A percentile compares a stretch with the other conserved stretches of the same genome.
phyloP scores from a whole-genome alignment of 2,329 filamentous ascomycete genomes.

The Pestalotiopsis sp. region DNA sequence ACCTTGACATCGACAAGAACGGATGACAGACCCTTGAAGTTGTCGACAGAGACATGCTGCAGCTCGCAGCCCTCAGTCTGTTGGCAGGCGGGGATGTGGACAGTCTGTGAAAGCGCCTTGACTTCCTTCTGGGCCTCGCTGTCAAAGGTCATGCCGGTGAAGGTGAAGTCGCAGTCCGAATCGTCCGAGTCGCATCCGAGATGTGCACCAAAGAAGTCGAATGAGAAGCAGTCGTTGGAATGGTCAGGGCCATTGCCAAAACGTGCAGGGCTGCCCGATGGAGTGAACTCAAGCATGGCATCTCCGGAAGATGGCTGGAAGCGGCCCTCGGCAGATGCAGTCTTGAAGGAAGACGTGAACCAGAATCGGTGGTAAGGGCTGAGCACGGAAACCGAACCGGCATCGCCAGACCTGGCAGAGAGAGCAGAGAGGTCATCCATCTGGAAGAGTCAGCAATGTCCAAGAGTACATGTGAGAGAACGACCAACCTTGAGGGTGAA shows the following conservation, averaged over 20 bases:
- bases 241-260: slow-evolving; percentile 30
- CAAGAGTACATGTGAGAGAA: neutral
- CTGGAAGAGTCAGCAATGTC: slow-evolving; percentile 20
- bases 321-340: slow-evolving; percentile 21
- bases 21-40: slow-evolving; percentile 31
- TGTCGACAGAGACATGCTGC: slow-evolving; percentile 21
- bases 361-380: slow-evolving; percentile 34
- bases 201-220: slow-evolving; percentile 29
- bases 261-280: slow-evolving; percentile 13
- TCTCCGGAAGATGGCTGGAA: slow-evolving; percentile 32
- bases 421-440: slow-evolving; percentile 29
- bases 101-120: slow-evolving; percentile 20
- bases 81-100: slow-evolving; percentile 27
- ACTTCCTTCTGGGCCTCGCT: slow-evolving; percentile 16
- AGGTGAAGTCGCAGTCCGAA: slow-evolving; percentile 29
- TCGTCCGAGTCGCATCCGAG: slow-evolving; percentile 31
- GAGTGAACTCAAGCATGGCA: slow-evolving; percentile 32
- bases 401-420: slow-evolving; percentile 16
- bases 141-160: slow-evolving; percentile 30
- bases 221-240: slow-evolving; percentile 27
- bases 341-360: slow-evolving; percentile 29
- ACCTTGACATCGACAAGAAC: slow-evolving; percentile 44
- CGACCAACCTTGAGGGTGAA: slow-evolving; percentile 32
- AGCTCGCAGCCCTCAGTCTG: slow-evolving; percentile 24
- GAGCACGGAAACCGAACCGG: slow-evolving; percentile 27